These are phyloP conservation scores for Naganishia randhawae DNA, from an alignment of 768 basidiomycete species.

Conservation along the genomic window DNA sequence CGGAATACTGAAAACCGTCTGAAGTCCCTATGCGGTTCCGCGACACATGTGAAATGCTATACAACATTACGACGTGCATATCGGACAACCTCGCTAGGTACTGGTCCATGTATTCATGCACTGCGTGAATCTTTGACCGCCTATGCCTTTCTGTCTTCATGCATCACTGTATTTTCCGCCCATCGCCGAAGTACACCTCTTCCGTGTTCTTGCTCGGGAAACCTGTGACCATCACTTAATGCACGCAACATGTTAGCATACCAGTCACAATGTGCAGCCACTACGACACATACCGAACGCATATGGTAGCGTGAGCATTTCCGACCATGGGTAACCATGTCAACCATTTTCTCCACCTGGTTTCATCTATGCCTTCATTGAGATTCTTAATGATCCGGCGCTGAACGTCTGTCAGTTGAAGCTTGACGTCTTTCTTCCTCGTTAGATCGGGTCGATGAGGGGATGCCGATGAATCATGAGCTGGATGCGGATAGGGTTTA, in stretches of 20 bases:
- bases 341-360: slow-evolving; percentile 31
- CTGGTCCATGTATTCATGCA: too few species aligned
- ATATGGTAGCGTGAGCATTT: slow-evolving; percentile 41
- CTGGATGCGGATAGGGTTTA: slow-evolving; percentile 15
- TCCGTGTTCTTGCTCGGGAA: slow-evolving; percentile 38
- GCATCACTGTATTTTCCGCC: slow-evolving; percentile 32
- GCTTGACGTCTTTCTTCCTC: slow-evolving; percentile 24
- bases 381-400: slow-evolving; percentile 38
- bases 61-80: too few species aligned
- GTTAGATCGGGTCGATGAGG: slow-evolving; percentile 14
- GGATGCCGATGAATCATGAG: slow-evolving; percentile 6
- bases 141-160: slow-evolving; percentile 9
- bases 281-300: slow-evolving; percentile 38
- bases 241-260: neutral
- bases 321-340: slow-evolving; percentile 41
- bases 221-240: slow-evolving; percentile 36
- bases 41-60: too few species aligned
- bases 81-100: too few species aligned
- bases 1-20: too few species aligned
- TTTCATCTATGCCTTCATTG: slow-evolving; percentile 32
- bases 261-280: neutral
- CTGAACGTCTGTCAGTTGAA: slow-evolving; percentile 35
- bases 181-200: slow-evolving; percentile 37
- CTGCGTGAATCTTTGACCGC: too few species aligned
- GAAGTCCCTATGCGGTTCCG: too few species aligned